phyloP scores from a whole-genome alignment of 371 early-diverging fungal genomes.

The Chytridiales sp. region DNA sequence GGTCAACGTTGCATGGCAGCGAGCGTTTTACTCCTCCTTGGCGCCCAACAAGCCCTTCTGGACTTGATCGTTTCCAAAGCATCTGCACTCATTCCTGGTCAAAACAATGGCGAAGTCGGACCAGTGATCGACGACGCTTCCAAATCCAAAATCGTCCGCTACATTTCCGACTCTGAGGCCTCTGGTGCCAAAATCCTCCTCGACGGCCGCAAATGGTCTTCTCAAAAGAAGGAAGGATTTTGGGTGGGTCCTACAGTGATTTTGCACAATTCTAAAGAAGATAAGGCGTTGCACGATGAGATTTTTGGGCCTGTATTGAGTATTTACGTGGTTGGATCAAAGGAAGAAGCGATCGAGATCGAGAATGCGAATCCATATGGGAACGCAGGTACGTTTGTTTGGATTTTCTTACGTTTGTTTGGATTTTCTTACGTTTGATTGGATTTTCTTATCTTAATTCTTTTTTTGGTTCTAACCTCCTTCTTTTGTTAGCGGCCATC shows the following conservation, averaged over 20 bases:
- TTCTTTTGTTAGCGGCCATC: constrained; percentile 49
- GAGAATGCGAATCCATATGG: constrained; percentile 72
- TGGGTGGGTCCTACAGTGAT: constrained; percentile 73
- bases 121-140: constrained; percentile 68
- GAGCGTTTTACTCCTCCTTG: constrained; percentile 66
- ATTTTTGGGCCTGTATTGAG: constrained; percentile 76
- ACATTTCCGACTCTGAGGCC: constrained; percentile 54
- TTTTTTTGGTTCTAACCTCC: constrained; percentile 1
- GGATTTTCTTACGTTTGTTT: constrained; percentile 3
- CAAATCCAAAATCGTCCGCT: constrained; percentile 54
- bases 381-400: constrained; percentile 75
- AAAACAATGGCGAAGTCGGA: constrained; percentile 51
- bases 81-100: constrained; percentile 43
- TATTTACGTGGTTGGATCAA: constrained; percentile 39
- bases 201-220: constrained; percentile 61
- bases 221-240: constrained; percentile 50
- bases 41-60: constrained; percentile 61
- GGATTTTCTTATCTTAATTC: background rate
- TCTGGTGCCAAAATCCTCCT: constrained; percentile 61
- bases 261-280: constrained; percentile 50
- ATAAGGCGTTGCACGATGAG: constrained; percentile 68
- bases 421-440: constrained; percentile 1
- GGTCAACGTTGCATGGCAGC: constrained; percentile 62
- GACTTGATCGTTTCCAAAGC: constrained; percentile 58
- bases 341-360: constrained; percentile 64